Conservation (phyloP, 192 early-diverging fungal species). For the Coemansia sp. region DNA sequence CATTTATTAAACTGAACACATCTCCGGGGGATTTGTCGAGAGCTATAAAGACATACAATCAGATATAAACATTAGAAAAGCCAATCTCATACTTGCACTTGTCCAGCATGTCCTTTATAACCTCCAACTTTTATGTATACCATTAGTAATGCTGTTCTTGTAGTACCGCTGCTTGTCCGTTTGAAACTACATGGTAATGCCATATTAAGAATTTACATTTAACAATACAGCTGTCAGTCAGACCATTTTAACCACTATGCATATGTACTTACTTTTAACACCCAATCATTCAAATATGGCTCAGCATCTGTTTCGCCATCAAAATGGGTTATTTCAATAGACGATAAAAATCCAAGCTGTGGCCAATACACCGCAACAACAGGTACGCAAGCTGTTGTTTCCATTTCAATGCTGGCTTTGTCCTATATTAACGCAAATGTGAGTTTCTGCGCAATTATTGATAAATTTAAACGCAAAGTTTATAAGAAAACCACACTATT, state of each 20-base stretch:
- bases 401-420: conserved; percentile 36
- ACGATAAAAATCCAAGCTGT: conserved; percentile 50
- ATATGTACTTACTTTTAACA: conserved; percentile 18
- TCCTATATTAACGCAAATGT: conserved; percentile 8
- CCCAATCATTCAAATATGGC: conserved; percentile 16
- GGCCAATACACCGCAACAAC: conserved; percentile 48
- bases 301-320: neutral
- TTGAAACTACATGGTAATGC: conserved; percentile 30
- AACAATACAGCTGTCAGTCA: neutral
- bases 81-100: neutral
- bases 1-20: conserved; percentile 77
- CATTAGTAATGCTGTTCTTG: conserved; percentile 38
- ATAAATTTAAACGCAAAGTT: neutral
- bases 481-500: neutral
- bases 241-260: neutral
- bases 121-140: neutral
- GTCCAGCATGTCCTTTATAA: neutral
- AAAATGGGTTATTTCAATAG: conserved; percentile 22
- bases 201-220: neutral
- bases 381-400: conserved; percentile 18
- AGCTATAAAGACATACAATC: conserved; percentile 36
- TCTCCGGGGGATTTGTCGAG: conserved; percentile 82
- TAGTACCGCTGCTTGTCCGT: conserved; percentile 49
- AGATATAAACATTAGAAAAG: neutral
- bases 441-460: neutral